Conservation (phyloP, 257 asterid genomes). For the Eucommia ulmoides region DNA sequence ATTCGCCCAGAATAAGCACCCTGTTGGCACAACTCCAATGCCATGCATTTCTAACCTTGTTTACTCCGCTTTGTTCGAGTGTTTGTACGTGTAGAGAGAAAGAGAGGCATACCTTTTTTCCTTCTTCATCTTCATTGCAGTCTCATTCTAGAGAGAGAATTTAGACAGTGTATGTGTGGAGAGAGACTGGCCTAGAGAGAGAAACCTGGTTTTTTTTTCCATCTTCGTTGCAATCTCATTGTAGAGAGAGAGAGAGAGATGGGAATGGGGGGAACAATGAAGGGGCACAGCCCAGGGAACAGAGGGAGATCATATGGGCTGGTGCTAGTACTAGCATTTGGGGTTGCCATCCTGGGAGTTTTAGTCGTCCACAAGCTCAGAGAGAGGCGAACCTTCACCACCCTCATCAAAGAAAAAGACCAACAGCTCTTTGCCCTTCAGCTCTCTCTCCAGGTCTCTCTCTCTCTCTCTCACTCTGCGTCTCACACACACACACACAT, state of each 20-base stretch:
- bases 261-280: conserved; percentile 20
- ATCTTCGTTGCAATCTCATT: too few species aligned
- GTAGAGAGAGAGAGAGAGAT: conserved; percentile 1
- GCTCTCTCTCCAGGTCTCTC: conserved; percentile 45
- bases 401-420: conserved; percentile 35
- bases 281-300: conserved; percentile 14
- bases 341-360: conserved; percentile 39
- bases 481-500: neutral
- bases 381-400: conserved; percentile 34
- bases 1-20: too few species aligned
- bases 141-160: too few species aligned
- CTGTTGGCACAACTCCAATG: too few species aligned
- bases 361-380: conserved; percentile 44
- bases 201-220: too few species aligned
- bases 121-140: too few species aligned
- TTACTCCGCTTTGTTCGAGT: too few species aligned
- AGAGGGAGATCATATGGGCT: conserved; percentile 29
- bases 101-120: too few species aligned
- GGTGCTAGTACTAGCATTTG: conserved; percentile 33
- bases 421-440: conserved; percentile 38
- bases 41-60: too few species aligned
- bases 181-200: too few species aligned
- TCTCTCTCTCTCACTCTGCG: neutral
- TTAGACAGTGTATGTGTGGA: too few species aligned
- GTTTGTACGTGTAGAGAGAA: too few species aligned